Evolutionary conservation across 345 rosid species (phyloP).

Genomic region (Corchorus olitorius): DNA sequence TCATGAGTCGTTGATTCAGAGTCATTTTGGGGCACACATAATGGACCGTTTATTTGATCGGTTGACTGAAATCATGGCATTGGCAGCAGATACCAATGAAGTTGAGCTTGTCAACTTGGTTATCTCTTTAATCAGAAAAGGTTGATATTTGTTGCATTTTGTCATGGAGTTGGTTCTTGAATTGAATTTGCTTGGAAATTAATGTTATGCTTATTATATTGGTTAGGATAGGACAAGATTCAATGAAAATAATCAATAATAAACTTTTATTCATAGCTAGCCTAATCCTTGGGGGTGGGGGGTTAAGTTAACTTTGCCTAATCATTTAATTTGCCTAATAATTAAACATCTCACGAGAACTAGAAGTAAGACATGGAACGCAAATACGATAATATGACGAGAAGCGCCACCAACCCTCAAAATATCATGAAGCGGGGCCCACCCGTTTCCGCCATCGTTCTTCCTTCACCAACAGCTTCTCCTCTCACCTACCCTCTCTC

Average conservation of each 20-base stretch:
- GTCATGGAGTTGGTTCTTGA: not conserved
- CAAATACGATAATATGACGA: not conserved
- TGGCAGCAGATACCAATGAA: constrained; percentile 39
- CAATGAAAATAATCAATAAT: too few species aligned
- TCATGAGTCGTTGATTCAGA: constrained; percentile 36
- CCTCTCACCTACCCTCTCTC: not conserved
- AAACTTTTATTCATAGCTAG: too few species aligned
- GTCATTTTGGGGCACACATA: constrained; percentile 38
- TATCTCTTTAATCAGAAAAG: constrained; percentile 35
- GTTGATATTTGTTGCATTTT: not conserved
- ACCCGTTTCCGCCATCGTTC: not conserved
- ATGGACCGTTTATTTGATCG: constrained; percentile 37
- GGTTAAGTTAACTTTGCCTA: too few species aligned
- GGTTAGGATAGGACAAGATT: too few species aligned
- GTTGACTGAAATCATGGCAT: constrained; percentile 32
- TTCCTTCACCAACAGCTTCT: not conserved
- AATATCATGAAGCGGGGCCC: not conserved
- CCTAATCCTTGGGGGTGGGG: too few species aligned
- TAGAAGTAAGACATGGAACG: not conserved
- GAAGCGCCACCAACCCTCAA: not conserved
- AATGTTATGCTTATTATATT: too few species aligned
- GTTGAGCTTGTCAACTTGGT: constrained; percentile 35
- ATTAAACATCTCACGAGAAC: not conserved
- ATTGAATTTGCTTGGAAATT: not conserved
- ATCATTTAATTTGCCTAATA: too few species aligned